Evolutionary conservation across 192 early-diverging fungal genomes (phyloP), one percentile per base, ranked within the genome.

Genomic region (Coemansia sp.): DNA sequence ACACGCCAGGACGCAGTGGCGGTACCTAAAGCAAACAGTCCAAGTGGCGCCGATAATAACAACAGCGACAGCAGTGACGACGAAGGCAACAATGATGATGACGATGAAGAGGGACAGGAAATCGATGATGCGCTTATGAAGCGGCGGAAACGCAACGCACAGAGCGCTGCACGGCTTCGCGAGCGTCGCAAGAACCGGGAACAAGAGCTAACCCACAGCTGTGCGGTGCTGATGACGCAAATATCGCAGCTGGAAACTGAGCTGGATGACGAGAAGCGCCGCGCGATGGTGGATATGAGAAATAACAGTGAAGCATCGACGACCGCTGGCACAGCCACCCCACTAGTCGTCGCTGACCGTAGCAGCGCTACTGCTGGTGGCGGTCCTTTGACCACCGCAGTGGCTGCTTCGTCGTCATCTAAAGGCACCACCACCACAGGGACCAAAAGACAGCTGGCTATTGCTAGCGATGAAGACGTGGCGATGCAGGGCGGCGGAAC

Each of bases 131-230:
- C 74, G 30, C 39, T 73, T 31, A 31, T 77, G 4, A 77, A 77
- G 65, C 70, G 75, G 5, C 70, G 79, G 25, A 77, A 77, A 45
- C 71, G 79, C 58, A 82, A 82, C 48, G 79, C 79, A 6, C 71
- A 77, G 66, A 77, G 79, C 52, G 79, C 79, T 0, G 79, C 79
- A 23, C 69, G 79, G 4, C 64, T 82, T 31, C 79, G 79, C 18
- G 71, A 82, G 66, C 72, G 78, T 23, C 78, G 78, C 64, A 77
- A 77, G 62, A 77, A 55, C 23, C 58, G 71, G 18, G 79, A 76
- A 53, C 57, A 58, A 21, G 79, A 82, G 57, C 66, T 81, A 40
- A 67, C 52, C 7, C 53, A 23, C 16, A 69, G 69, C 59, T 81
- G 78, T 49, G 45, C 31, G 20, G 52, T 66, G 31, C 78, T 81